These are phyloP conservation scores for Candida odintsovae DNA, from an alignment of 805 yeast genomes.

Conservation along the genomic window DNA sequence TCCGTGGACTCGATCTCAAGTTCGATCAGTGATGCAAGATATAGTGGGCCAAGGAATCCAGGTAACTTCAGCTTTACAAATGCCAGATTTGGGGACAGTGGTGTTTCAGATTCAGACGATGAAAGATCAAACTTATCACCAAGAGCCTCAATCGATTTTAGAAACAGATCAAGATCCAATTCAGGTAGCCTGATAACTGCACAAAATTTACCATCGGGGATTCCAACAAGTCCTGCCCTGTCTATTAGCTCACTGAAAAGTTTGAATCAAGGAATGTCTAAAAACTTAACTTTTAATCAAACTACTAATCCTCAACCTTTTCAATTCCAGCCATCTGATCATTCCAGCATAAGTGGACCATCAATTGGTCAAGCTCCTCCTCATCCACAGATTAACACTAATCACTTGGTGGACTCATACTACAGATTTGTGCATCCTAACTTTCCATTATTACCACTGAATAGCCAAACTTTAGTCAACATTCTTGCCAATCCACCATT, in stretches of 20 bases:
- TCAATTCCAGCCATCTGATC: not conserved
- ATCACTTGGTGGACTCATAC: constrained; percentile 37
- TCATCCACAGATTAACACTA: constrained; percentile 7
- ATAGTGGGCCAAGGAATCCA: constrained; percentile 1
- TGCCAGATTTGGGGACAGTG: constrained; percentile 15
- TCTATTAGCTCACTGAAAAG: constrained; percentile 16
- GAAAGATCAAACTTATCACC: constrained; percentile 15
- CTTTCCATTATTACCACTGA: constrained; percentile 33
- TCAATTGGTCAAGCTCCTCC: not conserved
- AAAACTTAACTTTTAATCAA: constrained; percentile 1
- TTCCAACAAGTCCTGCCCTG: constrained; percentile 20
- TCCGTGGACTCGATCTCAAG: constrained; percentile 22
- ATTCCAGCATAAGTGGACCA: not conserved
- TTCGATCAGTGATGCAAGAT: constrained; percentile 15
- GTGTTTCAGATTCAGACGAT: constrained; percentile 24
- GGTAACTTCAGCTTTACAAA: constrained; percentile 5
- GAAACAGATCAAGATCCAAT: constrained; percentile 19
- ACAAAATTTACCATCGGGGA: not conserved
- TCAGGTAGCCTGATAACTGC: constrained; percentile 2
- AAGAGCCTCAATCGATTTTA: constrained; percentile 14
- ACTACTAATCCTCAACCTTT: not conserved
- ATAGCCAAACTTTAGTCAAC: constrained; percentile 18
- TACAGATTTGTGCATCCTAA: constrained; percentile 41
- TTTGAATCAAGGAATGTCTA: constrained; percentile 13
- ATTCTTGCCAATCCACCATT: constrained; percentile 14